Conservation (phyloP, 2,329 filamentous ascomycete genomes). For the Fusarium acutatum region DNA sequence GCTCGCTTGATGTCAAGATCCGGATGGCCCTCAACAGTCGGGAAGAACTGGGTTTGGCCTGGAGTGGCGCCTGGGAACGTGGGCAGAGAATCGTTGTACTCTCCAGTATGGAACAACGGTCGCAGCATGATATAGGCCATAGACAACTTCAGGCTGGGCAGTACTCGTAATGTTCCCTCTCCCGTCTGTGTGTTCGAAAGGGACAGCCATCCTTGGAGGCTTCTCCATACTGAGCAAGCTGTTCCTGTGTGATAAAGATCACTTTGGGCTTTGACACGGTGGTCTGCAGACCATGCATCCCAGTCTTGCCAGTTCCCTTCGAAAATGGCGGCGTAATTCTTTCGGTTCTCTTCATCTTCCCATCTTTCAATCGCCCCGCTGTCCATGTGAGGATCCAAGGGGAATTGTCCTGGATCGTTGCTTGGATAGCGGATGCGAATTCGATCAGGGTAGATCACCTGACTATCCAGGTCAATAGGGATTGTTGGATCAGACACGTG, state of each 20-base stretch:
- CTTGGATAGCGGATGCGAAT: background rate
- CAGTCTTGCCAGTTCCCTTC: background rate
- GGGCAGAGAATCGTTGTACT: background rate
- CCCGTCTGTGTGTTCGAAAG: background rate
- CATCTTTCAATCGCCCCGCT: background rate
- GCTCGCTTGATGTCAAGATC: background rate
- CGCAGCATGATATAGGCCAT: background rate
- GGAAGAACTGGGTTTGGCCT: background rate
- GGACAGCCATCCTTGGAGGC: background rate
- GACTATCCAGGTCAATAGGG: background rate
- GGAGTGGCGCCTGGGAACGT: background rate
- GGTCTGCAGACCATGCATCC: background rate
- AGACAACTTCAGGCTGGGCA: background rate
- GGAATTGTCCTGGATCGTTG: background rate
- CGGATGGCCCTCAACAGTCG: background rate
- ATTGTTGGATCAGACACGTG: background rate
- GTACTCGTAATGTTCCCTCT: background rate
- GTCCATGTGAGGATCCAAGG: background rate
- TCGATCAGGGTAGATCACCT: background rate
- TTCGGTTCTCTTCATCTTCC: background rate
- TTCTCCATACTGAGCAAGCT: background rate
- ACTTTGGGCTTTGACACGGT: background rate
- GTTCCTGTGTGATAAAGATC: background rate
- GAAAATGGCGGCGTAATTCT: background rate
- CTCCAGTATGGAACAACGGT: background rate